phyloP scores from a whole-genome alignment of 805 yeast species.

The Candida yuanshanica region DNA sequence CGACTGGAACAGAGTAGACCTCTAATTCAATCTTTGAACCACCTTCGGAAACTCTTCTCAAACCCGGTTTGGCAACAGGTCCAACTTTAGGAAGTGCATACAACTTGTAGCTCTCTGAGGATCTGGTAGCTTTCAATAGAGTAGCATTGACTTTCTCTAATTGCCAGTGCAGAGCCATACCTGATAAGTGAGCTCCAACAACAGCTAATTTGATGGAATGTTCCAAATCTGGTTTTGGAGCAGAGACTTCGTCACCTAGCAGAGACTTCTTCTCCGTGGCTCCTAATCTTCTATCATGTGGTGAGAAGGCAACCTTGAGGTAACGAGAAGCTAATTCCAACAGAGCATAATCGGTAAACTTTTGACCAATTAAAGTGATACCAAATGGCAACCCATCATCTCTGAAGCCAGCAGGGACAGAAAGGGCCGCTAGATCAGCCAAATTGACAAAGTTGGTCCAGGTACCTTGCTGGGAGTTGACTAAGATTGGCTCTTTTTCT shows the following conservation, averaged over 20 bases:
- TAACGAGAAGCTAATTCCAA: slow-evolving; percentile 75
- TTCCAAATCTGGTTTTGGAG: slow-evolving; percentile 36
- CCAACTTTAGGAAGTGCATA: slow-evolving; percentile 82
- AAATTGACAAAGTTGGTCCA: slow-evolving; percentile 95
- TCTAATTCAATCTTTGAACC: slow-evolving; percentile 72
- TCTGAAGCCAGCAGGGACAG: slow-evolving; percentile 88
- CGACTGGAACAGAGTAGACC: slow-evolving; percentile 76
- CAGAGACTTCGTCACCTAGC: slow-evolving; percentile 39
- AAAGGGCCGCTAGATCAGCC: slow-evolving; percentile 88
- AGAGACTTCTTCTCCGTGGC: slow-evolving; percentile 29
- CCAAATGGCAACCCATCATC: slow-evolving; percentile 88
- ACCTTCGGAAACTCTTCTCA: slow-evolving; percentile 45
- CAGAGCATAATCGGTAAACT: slow-evolving; percentile 85
- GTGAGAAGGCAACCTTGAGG: slow-evolving; percentile 42
- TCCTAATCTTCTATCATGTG: slow-evolving; percentile 53
- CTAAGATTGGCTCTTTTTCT: slow-evolving; percentile 66
- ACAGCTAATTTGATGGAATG: slow-evolving; percentile 61
- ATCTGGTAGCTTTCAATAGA: slow-evolving; percentile 57
- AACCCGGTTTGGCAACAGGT: slow-evolving; percentile 85
- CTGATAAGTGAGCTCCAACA: slow-evolving; percentile 92
- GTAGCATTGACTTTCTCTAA: slow-evolving; percentile 76
- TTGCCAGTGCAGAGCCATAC: slow-evolving; percentile 93
- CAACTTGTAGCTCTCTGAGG: slow-evolving; percentile 65
- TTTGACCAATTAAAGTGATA: slow-evolving; percentile 74
- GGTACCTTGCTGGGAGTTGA: slow-evolving; percentile 94